Percentiles rank a stretch among this genome's conserved stretches.
Conservation (phyloP, 257 asterid genomes). For the Nicotiana otophora region DNA sequence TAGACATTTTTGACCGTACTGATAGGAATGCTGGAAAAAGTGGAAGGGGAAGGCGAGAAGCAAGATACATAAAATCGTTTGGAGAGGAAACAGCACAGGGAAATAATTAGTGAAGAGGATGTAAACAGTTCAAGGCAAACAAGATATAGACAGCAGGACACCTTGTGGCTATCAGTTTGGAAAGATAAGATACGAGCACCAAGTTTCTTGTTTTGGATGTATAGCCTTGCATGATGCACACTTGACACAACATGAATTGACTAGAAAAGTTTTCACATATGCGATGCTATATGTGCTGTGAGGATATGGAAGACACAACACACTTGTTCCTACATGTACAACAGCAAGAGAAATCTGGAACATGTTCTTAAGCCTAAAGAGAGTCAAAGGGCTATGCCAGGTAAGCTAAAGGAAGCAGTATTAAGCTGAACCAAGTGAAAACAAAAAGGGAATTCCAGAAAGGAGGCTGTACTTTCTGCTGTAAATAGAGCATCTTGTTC, state of each 20-base stretch:
- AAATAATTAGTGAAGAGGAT: not conserved
- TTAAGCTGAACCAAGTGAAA: not conserved
- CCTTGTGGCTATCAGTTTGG: not conserved
- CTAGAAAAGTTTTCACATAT: not conserved
- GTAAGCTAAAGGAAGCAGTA: not conserved
- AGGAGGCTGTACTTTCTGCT: not conserved
- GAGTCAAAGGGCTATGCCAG: too few relatives aligned
- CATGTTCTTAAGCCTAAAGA: not conserved
- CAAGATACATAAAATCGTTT: not conserved
- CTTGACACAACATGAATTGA: not conserved
- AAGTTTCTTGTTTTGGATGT: not conserved
- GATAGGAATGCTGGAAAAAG: not conserved
- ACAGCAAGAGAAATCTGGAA: not conserved
- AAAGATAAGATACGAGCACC: not conserved
- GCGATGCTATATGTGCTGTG: not conserved
- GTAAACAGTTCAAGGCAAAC: not conserved
- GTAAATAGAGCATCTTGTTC: constrained; percentile 2
- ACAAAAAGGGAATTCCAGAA: not conserved
- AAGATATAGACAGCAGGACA: not conserved
- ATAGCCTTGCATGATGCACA: not conserved
- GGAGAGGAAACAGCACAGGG: not conserved
- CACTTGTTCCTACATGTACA: not conserved
- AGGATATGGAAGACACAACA: not conserved
- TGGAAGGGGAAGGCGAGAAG: not conserved
- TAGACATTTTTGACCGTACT: not conserved